A percentile compares a stretch with the other conserved stretches of the same genome.
Conservation (phyloP, 192 early-diverging fungal genomes). For the Lunasporangiospora selenospora region DNA sequence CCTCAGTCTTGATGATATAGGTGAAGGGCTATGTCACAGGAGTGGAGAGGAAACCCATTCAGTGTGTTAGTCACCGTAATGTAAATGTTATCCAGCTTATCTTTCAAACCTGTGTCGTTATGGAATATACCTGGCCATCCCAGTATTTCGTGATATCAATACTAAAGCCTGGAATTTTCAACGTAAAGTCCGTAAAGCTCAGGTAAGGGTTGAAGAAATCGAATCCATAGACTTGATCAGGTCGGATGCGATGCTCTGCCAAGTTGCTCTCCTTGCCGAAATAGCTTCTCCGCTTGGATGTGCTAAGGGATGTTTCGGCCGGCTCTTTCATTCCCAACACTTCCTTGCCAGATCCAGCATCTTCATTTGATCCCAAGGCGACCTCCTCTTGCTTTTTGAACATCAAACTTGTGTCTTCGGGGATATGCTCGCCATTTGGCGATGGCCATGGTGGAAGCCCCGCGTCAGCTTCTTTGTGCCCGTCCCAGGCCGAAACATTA, state of each 20-base stretch:
- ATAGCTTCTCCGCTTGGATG: slow-evolving; percentile 57
- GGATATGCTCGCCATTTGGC: slow-evolving; percentile 43
- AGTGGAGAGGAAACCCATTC: no score
- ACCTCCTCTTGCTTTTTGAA: background rate
- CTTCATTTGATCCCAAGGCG: slow-evolving; percentile 9
- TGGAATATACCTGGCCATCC: slow-evolving; percentile 69
- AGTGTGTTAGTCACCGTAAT: no score
- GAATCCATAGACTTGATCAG: slow-evolving; percentile 75
- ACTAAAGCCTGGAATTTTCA: slow-evolving; percentile 55
- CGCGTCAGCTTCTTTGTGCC: slow-evolving; percentile 10
- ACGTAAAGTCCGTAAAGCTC: slow-evolving; percentile 52
- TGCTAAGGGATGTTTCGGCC: slow-evolving; percentile 22
- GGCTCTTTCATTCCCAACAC: slow-evolving; percentile 4
- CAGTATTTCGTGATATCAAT: slow-evolving; percentile 57
- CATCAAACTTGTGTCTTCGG: slow-evolving; percentile 25
- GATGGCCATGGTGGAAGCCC: slow-evolving; percentile 53
- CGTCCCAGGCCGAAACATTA: slow-evolving; percentile 52
- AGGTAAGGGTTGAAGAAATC: slow-evolving; percentile 70
- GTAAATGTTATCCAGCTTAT: no score
- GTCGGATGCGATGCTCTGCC: slow-evolving; percentile 54
- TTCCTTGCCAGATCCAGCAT: slow-evolving; percentile 7
- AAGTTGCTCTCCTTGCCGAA: slow-evolving; percentile 59
- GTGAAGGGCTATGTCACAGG: slow-evolving; percentile 71
- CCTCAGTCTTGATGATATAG: slow-evolving; percentile 70
- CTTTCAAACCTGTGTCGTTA: no score